These are phyloP conservation scores for Aristolochia californica DNA, from an alignment of 164 flowering plant species.

Conservation along the genomic window DNA sequence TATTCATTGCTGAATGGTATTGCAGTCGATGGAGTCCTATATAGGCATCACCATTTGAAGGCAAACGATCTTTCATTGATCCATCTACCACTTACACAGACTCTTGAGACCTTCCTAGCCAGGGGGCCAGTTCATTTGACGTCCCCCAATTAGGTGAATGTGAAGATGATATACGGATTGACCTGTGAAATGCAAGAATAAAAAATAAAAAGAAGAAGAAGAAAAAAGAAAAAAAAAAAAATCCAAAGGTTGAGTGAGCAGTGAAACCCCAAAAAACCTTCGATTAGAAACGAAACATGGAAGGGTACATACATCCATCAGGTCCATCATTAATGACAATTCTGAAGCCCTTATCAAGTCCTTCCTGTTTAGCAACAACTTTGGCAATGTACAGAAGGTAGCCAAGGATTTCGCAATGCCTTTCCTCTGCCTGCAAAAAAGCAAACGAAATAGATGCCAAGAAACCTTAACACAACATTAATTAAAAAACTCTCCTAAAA, in stretches of 20 bases:
- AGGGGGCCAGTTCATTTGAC: constrained; percentile 98
- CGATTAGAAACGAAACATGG: background rate
- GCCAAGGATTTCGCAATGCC: constrained; percentile 82
- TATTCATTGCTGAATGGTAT: too few relatives aligned
- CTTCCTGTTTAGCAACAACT: constrained; percentile 87
- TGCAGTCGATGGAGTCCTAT: background rate
- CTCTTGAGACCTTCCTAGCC: constrained; percentile 34
- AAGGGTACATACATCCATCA: constrained; percentile 47
- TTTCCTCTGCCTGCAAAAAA: constrained; percentile 74
- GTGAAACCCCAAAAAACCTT: background rate
- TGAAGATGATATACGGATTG: constrained; percentile 95
- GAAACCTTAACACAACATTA: background rate
- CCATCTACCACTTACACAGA: background rate
- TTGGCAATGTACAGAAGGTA: constrained; percentile 79
- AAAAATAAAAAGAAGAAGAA: background rate
- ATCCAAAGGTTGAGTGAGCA: background rate
- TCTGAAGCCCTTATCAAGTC: constrained; percentile 84
- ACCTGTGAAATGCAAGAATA: constrained; percentile 32
- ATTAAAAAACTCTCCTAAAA: too few relatives aligned
- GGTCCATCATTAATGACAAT: constrained; percentile 97
- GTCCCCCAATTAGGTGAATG: constrained; percentile 85
- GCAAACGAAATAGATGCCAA: background rate
- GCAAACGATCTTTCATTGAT: background rate
- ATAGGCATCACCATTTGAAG: background rate
- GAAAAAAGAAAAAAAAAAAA: background rate